Conservation (phyloP, 2,329 filamentous ascomycete species). For the Fusarium incarnatum region DNA sequence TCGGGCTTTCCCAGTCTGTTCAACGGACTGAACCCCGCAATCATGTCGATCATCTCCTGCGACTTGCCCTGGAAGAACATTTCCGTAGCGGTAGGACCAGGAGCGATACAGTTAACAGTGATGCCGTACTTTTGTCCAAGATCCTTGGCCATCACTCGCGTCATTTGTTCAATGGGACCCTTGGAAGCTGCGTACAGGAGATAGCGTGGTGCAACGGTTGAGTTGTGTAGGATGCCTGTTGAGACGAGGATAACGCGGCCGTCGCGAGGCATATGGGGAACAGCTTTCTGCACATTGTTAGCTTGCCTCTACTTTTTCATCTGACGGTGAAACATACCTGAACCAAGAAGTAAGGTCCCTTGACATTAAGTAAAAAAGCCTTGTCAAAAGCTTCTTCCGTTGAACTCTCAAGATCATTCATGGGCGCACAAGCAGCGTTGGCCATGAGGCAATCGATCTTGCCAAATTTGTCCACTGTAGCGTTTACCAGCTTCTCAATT, state of each 20-base stretch:
- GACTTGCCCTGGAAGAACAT: constrained; percentile 22
- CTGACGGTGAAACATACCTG: rapidly evolving
- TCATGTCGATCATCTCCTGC: constrained; percentile 3
- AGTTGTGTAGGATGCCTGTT: constrained; percentile 11
- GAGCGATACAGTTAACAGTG: constrained; percentile 12
- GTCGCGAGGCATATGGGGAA: constrained; percentile 10
- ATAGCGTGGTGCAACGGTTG: constrained; percentile 3
- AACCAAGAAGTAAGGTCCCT: constrained; percentile 9
- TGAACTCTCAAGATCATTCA: constrained; percentile 10
- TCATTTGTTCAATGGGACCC: constrained; percentile 17
- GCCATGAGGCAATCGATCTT: constrained; percentile 15
- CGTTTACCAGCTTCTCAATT: neutral
- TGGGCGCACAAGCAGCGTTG: constrained; percentile 13
- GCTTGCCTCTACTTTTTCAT: rapidly evolving
- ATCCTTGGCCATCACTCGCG: constrained; percentile 10
- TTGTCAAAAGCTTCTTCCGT: constrained; percentile 11
- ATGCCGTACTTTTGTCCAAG: constrained; percentile 10
- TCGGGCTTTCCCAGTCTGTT: constrained; percentile 1
- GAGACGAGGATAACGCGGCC: constrained; percentile 13
- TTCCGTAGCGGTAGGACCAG: constrained; percentile 11
- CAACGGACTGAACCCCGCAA: neutral
- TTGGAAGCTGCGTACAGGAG: constrained; percentile 16
- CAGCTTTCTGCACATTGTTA: neutral
- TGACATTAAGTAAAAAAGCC: constrained; percentile 3
- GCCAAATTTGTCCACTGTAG: constrained; percentile 1